Conservation (phyloP, 139 green algal species). For the Coelastrella sp. region DNA sequence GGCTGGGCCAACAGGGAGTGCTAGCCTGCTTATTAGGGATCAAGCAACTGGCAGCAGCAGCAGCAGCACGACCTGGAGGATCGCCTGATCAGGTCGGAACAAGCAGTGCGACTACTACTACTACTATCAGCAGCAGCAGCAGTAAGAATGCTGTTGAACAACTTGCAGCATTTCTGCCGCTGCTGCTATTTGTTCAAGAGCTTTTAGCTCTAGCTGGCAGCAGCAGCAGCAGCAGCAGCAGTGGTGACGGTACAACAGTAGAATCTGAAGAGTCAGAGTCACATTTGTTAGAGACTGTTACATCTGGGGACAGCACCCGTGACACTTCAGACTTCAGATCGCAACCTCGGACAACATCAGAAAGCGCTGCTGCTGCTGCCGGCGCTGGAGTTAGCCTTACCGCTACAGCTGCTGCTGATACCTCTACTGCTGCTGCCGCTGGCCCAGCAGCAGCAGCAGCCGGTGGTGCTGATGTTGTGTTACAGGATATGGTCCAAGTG, state of each 20-base stretch:
- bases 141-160: not conserved
- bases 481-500: constrained; percentile 37
- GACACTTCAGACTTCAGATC: not conserved
- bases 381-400: not conserved
- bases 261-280: not conserved
- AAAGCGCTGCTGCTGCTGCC: not conserved
- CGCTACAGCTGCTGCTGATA: too few species aligned
- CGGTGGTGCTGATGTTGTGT: constrained; percentile 2
- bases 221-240: not conserved
- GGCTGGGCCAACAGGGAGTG: not conserved
- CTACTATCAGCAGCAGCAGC: not conserved
- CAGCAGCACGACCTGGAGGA: not conserved
- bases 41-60: constrained; percentile 37
- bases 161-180: constrained; percentile 16
- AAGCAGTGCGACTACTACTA: not conserved
- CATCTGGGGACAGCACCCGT: not conserved
- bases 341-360: too few species aligned
- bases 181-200: constrained; percentile 42
- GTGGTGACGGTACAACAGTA: not conserved
- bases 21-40: constrained; percentile 8
- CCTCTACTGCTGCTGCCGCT: not conserved
- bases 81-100: not conserved
- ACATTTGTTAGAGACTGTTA: not conserved
- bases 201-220: not conserved
- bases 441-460: constrained; percentile 15